A percentile compares a stretch with the other conserved stretches of the same genome.
These are phyloP conservation scores for Phyllosticta capitalensis DNA, from an alignment of 2,329 filamentous ascomycete species.

Conservation along the genomic window DNA sequence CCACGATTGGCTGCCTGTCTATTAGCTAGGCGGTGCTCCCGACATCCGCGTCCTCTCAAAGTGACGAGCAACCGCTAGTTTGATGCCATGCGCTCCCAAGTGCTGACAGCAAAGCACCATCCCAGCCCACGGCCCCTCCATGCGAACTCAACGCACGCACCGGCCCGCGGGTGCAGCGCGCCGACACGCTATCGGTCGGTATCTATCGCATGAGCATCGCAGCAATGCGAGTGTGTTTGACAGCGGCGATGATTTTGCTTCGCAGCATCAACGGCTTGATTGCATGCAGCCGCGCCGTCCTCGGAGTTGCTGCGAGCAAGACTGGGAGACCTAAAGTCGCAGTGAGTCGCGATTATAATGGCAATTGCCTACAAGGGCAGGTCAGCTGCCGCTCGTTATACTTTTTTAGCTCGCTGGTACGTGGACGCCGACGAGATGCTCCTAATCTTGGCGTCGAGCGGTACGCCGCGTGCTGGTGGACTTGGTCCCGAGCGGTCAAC, in stretches of 20 bases:
- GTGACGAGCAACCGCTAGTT: background rate
- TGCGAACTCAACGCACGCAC: background rate
- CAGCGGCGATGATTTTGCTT: background rate
- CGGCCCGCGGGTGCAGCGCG: background rate
- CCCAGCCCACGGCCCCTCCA: background rate
- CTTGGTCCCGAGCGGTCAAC: background rate
- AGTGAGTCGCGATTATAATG: background rate
- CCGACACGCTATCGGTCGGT: background rate
- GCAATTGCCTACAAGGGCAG: background rate
- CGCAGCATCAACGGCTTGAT: background rate
- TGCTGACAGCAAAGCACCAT: background rate
- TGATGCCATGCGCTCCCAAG: background rate
- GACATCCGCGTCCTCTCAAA: background rate
- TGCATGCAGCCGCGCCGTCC: background rate
- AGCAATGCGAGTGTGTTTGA: background rate
- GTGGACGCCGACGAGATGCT: background rate
- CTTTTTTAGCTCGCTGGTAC: background rate
- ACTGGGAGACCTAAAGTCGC: background rate
- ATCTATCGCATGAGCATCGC: background rate
- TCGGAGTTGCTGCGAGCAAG: background rate
- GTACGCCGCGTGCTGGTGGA: background rate
- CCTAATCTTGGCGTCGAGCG: background rate
- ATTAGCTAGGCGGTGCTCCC: background rate
- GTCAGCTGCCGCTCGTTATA: background rate
- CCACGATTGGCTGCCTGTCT: background rate